Evolutionary conservation across 345 rosid species (phyloP), one percentile per base, ranked within the genome.

Genomic region (Turnera subulata): DNA sequence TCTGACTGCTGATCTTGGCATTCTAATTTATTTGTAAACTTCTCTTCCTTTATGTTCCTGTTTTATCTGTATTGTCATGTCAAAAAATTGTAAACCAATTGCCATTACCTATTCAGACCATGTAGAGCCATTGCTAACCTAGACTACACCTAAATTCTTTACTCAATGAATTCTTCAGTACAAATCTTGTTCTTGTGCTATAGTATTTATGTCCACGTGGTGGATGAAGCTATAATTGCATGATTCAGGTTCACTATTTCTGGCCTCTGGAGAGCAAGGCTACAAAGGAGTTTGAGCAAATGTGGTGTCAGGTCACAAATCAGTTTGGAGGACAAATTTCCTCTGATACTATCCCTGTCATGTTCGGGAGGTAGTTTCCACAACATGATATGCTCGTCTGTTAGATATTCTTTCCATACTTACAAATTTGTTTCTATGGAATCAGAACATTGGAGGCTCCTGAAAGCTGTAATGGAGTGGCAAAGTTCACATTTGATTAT

Each of bases 291-390:
- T 81, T 84, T 56, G 85, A 88, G 77, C 77, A 67, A 59, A 66
- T 68, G 67, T 91, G 98, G 96, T 56, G 46, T 59, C 86, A 80
- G 63, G 75, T 82, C 59, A 88, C 85, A 39, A 69, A 62, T 42
- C 73, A 78, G 61, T 69, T 66, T 38, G 86, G 85, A 17, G 85
- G 86, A 62, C 71, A 78, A 67, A 76, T 91, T 66, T 80, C 73
- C 51, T 81, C 88, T 15, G 57, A 42, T 6, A 81, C 83, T 21
- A 73, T 91, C 39, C 85, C 85, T 19, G 92, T 91, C 55, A 91
- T 91, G 96, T 88, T 91, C 71, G 98, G 98, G 59, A 91, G 98
- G 98, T 91, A 80, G 19, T 51, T 29, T 66, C 11, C 60, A 23
- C 53, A 61, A 50, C 22, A 26, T 35, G 24, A 46, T 24, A 26